These are phyloP conservation scores for Hirsutella minnesotensis DNA, from an alignment of 2,329 filamentous ascomycete genomes.

Conservation along the genomic window DNA sequence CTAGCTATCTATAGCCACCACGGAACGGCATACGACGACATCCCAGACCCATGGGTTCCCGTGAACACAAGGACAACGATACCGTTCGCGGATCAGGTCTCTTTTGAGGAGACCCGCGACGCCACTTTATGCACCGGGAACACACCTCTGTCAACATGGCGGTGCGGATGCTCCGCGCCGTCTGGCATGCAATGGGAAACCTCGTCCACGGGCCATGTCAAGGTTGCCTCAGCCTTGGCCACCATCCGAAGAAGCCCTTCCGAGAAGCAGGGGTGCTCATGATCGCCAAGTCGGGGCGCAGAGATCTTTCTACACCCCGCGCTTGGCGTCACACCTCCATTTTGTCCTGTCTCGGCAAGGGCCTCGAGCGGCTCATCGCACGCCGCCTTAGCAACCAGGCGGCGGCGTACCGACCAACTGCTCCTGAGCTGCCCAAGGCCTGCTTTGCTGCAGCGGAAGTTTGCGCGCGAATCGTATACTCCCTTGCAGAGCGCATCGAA, in stretches of 20 bases:
- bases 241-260: conserved; percentile 7
- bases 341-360: conserved; percentile 14
- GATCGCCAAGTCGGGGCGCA: conserved; percentile 11
- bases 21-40: too few species aligned
- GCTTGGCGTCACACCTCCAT: conserved; percentile 14
- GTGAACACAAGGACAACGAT: not conserved
- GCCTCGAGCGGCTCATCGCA: conserved; percentile 11
- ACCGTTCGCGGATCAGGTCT: too few species aligned
- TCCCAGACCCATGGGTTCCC: conserved; percentile 6
- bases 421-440: not conserved
- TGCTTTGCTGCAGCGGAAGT: not conserved
- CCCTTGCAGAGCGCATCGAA: not conserved
- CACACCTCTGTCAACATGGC: too few species aligned
- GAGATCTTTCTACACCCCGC: conserved; percentile 7
- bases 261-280: conserved; percentile 12
- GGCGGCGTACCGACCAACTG: not conserved
- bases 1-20: too few species aligned
- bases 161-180: not conserved
- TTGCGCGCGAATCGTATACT: not conserved
- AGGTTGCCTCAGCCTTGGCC: conserved; percentile 7
- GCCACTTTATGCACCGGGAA: too few species aligned
- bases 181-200: conserved; percentile 1
- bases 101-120: too few species aligned
- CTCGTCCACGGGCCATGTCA: conserved; percentile 7
- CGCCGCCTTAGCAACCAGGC: not conserved